Evolutionary conservation across 106 monocot genomes (phyloP), one percentile per base, ranked within the genome.

Genomic region (Phalaenopsis equestris): DNA sequence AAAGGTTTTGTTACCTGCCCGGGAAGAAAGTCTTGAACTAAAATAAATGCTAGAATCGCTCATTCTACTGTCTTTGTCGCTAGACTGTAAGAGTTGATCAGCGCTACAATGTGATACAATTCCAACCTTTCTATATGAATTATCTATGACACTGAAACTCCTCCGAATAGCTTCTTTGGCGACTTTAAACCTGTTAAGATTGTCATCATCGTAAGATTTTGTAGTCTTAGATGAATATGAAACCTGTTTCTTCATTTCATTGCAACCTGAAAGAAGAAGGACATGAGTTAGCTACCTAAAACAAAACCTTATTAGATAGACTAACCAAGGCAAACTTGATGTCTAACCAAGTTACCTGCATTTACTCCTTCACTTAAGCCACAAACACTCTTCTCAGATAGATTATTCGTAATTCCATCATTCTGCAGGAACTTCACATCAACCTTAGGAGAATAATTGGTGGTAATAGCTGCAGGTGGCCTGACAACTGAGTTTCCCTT

Each of bases 171-270:
- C 41, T 42, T 80, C 73, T 72, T 75, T 88, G 18, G 58, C 19
- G 6, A 42, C 52, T 47, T 74, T 72, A 17, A 36, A 37, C 64
- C 76, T 8, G 67, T 81, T 87, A 77, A 80, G 87, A 87, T 83
- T 73, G 48, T 75, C 80, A 64, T n/a, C 23, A 24, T 41, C 86
- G 30, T 12, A 49, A 41, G 76, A 79, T 56, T 78, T 82, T 15
- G 73, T 81, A 77, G 23, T 55, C 83, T 86, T 91, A 70, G 83
- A 76, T 58, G 81, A 37, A 81, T 8, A 56, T 19, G 57, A 30
- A 36, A 39, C 5, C 73, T 55, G 77, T 30, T 55, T 77, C 24
- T 86, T 91, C 67, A 82, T 37, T 82, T 93, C 90, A 80, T 70
- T 79, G 49, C 55, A 12, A 58, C 84, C 86, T 84, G 79, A 15